Base-by-base conservation (phyloP, 2,329 filamentous ascomycete genomes). In the Acephala macrosclerotiorum region DNA sequence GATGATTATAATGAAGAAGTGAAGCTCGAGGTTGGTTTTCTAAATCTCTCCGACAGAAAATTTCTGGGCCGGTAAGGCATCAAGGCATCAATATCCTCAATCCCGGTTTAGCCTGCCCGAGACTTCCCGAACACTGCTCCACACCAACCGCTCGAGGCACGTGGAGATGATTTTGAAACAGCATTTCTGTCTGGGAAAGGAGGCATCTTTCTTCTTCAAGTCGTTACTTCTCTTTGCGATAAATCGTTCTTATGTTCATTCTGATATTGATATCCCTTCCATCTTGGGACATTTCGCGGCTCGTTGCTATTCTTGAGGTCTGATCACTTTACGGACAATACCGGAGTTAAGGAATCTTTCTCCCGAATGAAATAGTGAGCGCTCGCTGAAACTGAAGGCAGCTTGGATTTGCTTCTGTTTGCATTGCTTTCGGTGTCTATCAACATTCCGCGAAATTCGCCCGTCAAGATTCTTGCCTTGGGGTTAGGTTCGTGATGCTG, bases 51-150 rank as follows among this genome's bases (percentile, higher is more conserved):
- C n/a, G n/a, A n/a, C n/a, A n/a, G 20, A 56, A 56, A 56, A 35
- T 56, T 56, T 56, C 35, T 20, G 49, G 49, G 51, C 51, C 35
- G 35, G 51, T n/a, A n/a, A n/a, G n/a, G n/a, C n/a, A n/a, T n/a
- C n/a, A n/a, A n/a, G n/a, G n/a, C n/a, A n/a, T n/a, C n/a, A n/a
- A n/a, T n/a, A n/a, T n/a, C n/a, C n/a, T n/a, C n/a, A n/a, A n/a
- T n/a, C n/a, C n/a, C n/a, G n/a, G n/a, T n/a, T n/a, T n/a, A n/a
- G n/a, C n/a, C n/a, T n/a, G n/a, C n/a, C n/a, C n/a, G n/a, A n/a
- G n/a, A n/a, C n/a, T n/a, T n/a, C n/a, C n/a, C n/a, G n/a, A n/a
- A n/a, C n/a, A n/a, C n/a, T n/a, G n/a, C n/a, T n/a, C n/a, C n/a
- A n/a, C n/a, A n/a, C n/a, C n/a, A n/a, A n/a, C n/a, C n/a, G n/a